Percentiles rank a stretch among this genome's conserved stretches.
Conservation (phyloP, 441 rosid species). For the Populus trichocarpa region DNA sequence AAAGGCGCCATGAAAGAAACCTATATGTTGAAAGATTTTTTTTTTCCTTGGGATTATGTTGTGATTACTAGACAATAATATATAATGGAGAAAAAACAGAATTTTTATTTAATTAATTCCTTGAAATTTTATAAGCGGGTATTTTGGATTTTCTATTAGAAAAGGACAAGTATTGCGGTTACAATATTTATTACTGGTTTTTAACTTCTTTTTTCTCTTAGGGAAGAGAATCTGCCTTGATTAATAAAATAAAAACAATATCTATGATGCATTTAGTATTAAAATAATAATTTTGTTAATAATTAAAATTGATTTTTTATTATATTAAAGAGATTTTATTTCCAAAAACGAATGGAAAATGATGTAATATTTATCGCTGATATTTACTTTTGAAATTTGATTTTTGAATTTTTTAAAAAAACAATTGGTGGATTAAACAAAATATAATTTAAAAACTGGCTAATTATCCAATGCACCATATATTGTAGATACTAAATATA, state of each 20-base stretch:
- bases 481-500: no score
- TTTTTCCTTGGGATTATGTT: background rate
- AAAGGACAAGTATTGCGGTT: background rate
- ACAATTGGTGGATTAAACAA: background rate
- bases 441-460: background rate
- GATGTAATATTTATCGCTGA: background rate
- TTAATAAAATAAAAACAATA: background rate
- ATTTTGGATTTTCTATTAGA: background rate
- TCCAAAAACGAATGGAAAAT: background rate
- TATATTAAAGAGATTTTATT: constrained; percentile 6
- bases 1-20: constrained; percentile 9
- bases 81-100: background rate
- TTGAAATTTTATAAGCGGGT: background rate
- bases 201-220: background rate
- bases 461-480: background rate
- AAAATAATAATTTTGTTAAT: background rate
- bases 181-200: constrained; percentile 4
- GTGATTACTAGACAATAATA: no score
- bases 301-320: background rate
- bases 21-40: no score
- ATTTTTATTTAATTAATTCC: background rate
- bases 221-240: background rate
- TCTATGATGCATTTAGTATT: constrained; percentile 5
- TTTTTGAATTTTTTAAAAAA: background rate
- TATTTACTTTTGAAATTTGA: background rate